phyloP scores from a whole-genome alignment of 306 rosid genomes.

The Pyrus communis region DNA sequence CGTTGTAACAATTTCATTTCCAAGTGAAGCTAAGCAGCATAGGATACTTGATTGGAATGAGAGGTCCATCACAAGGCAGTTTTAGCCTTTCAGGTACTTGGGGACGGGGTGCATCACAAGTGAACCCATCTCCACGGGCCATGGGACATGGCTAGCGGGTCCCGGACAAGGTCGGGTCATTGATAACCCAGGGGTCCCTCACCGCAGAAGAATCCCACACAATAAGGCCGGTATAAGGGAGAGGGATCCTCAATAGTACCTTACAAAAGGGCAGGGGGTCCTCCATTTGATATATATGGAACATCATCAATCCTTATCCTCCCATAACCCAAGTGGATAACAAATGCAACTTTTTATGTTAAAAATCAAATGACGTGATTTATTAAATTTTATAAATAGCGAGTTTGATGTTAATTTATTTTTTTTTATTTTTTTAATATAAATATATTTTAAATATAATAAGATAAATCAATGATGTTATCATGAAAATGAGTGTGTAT shows the following conservation, averaged over 20 bases:
- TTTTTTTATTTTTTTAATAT: too few species aligned
- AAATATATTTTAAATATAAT: too few species aligned
- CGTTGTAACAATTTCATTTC: background rate
- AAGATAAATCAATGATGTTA: background rate
- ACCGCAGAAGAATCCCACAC: background rate
- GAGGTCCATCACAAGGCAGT: background rate
- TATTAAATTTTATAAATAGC: too few species aligned
- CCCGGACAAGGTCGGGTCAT: background rate
- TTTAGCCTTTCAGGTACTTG: background rate
- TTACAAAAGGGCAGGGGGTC: background rate
- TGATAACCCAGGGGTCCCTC: background rate
- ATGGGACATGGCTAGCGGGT: background rate
- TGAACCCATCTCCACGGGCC: background rate
- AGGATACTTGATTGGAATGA: background rate
- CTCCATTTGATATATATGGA: background rate
- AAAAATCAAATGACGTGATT: background rate
- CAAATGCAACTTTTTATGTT: background rate
- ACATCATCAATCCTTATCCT: background rate
- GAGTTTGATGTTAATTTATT: too few species aligned
- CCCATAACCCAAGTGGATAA: background rate
- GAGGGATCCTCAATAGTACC: background rate
- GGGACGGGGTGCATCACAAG: background rate
- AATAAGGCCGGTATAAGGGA: background rate
- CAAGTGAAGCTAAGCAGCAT: background rate
- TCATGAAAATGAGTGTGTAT: too few species aligned